phyloP scores from a whole-genome alignment of 257 asterid genomes.

The Echites panduratus region DNA sequence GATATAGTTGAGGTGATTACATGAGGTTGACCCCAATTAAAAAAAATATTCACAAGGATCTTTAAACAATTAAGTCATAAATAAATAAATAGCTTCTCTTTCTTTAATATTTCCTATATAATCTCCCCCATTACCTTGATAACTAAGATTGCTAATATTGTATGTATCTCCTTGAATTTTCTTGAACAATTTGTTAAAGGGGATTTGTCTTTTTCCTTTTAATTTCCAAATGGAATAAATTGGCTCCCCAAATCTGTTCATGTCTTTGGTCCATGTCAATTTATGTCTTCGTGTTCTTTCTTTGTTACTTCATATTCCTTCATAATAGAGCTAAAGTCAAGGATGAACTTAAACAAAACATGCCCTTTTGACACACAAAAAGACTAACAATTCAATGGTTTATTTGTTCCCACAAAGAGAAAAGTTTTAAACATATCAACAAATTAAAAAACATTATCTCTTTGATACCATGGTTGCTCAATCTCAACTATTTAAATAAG shows the following conservation, averaged over 20 bases:
- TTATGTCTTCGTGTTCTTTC: neutral
- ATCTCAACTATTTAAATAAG: too few species aligned
- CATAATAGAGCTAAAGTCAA: neutral
- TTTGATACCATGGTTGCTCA: too few species aligned
- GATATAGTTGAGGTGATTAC: too few species aligned
- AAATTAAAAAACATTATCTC: too few species aligned
- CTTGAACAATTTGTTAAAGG: neutral
- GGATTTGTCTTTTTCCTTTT: neutral
- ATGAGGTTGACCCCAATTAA: too few species aligned
- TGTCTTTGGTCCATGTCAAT: too few species aligned
- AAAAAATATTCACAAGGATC: neutral
- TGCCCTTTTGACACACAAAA: neutral
- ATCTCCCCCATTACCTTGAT: neutral
- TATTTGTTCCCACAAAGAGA: neutral
- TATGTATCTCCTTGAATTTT: neutral
- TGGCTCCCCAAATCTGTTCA: neutral
- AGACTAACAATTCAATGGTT: too few species aligned
- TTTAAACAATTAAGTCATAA: too few species aligned
- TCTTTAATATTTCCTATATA: neutral
- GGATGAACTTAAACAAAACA: neutral
- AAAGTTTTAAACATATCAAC: neutral
- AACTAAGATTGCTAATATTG: neutral
- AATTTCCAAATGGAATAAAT: neutral
- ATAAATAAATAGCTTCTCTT: too few species aligned
- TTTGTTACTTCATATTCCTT: constrained; percentile 8